Base-by-base conservation (phyloP, 768 basidiomycete genomes). In the Xanthoconium purpureum region DNA sequence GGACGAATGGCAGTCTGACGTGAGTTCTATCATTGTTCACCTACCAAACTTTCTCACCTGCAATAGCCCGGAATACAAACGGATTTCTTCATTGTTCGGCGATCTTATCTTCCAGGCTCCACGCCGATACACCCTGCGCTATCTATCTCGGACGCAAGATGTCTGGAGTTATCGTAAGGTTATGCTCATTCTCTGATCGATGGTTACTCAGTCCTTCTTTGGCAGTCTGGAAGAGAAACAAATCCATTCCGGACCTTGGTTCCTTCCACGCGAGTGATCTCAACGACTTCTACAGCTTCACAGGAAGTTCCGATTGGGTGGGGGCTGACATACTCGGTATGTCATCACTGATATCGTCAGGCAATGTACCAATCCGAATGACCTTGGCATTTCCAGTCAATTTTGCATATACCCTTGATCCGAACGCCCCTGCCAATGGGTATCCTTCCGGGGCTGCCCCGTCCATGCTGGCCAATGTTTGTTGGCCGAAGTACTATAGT, bases 231-330 rank as follows among this genome's bases (percentile, higher is more conserved):
- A 64, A 63, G 57, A 36, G 62, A 29, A 28, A 59, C 24, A 62
- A 62, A 43, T 56, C 18, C 28, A 47, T 60, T 13, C 55, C 58
- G 0, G 61, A 49, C 7, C 11, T 64, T 24, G 58, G 61, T 7
- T 64, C 58, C n/a, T 63, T 64, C 54, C 63, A 64, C 35, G 52
- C 33, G 36, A 64, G 54, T 17, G 63, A 63, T 9, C 55, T 64
- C 5, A 56, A 58, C 18, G 58, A 56, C 15, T 64, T 55, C n/a
- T 63, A 54, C 18, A 24, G 60, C 17, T 9, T 63, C 28, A 39
- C 52, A 0, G 52, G 61, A 20, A 39, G 28, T 30, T 4, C 51
- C 14, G 63, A 63, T n/a, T 56, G 47, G 58, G 54, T 60, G 6
- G 56, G 61, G 20, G 32, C 58, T 1, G 61, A 63, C 32, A 53